phyloP scores from a whole-genome alignment of 163 green algal species.

The Chlamydomonas reinhardtii region DNA sequence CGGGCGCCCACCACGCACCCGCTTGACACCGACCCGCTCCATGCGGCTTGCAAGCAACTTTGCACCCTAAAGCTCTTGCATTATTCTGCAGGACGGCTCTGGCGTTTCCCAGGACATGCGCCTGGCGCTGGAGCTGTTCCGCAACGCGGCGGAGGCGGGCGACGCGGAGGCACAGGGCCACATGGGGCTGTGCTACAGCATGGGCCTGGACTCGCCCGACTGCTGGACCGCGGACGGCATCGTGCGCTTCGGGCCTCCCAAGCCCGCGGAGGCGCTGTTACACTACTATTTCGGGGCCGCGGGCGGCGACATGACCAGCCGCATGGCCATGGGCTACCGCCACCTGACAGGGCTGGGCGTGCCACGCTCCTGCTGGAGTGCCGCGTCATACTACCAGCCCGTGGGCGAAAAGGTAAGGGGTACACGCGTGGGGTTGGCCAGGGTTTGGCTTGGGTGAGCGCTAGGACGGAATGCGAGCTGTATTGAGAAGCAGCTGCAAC shows the following conservation, averaged over 20 bases:
- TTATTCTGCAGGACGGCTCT: background rate
- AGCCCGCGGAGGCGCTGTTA: slow-evolving; percentile 75
- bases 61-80: too few species aligned
- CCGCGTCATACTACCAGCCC: slow-evolving; percentile 89
- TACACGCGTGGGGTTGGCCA: too few species aligned
- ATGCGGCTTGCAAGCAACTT: too few species aligned
- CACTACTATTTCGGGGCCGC: slow-evolving; percentile 89
- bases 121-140: slow-evolving; percentile 77
- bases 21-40: too few species aligned
- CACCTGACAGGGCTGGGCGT: slow-evolving; percentile 87
- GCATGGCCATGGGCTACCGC: slow-evolving; percentile 88
- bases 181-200: slow-evolving; percentile 73
- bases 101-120: background rate
- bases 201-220: slow-evolving; percentile 70
- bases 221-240: slow-evolving; percentile 52
- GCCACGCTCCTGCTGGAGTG: slow-evolving; percentile 85
- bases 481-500: too few species aligned
- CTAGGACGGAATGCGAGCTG: too few species aligned
- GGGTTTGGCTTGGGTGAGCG: too few species aligned
- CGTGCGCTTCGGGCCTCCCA: slow-evolving; percentile 64
- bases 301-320: slow-evolving; percentile 76
- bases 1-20: too few species aligned
- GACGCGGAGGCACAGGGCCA: slow-evolving; percentile 82
- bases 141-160: slow-evolving; percentile 73
- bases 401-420: slow-evolving; percentile 77